A percentile compares a stretch with the other conserved stretches of the same genome.
phyloP scores from a whole-genome alignment of 2,329 filamentous ascomycete genomes.

The Cadophora sp. region DNA sequence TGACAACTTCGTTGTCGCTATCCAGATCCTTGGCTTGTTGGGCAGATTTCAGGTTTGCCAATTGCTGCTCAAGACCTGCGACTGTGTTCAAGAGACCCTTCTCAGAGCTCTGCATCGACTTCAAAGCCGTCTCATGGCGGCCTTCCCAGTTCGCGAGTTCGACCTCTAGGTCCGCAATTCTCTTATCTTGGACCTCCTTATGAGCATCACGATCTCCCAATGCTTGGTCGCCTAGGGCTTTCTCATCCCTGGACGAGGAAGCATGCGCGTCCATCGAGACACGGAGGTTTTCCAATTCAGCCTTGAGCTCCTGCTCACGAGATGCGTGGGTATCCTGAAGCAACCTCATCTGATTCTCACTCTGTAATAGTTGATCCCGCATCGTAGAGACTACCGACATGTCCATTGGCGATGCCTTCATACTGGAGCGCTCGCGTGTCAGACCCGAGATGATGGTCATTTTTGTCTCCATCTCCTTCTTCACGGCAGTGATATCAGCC shows the following conservation, averaged over 20 bases:
- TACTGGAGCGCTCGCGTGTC: slow-evolving; percentile 88
- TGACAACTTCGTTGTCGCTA: slow-evolving; percentile 66
- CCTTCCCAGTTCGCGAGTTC: slow-evolving; percentile 78
- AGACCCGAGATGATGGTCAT: slow-evolving; percentile 94
- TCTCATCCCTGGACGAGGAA: slow-evolving; percentile 30
- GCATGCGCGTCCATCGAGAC: slow-evolving; percentile 33
- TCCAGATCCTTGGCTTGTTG: slow-evolving; percentile 56
- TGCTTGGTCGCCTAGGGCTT: slow-evolving; percentile 31
- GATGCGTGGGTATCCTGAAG: slow-evolving; percentile 75
- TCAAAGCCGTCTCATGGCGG: slow-evolving; percentile 75
- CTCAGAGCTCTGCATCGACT: slow-evolving; percentile 76
- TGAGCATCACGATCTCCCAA: slow-evolving; percentile 35
- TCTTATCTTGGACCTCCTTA: slow-evolving; percentile 46
- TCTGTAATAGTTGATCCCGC: slow-evolving; percentile 86
- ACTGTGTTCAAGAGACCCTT: slow-evolving; percentile 75
- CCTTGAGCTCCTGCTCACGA: slow-evolving; percentile 76
- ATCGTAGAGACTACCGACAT: slow-evolving; percentile 89
- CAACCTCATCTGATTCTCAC: slow-evolving; percentile 78
- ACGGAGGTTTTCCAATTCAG: slow-evolving; percentile 74
- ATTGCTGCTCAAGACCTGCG: slow-evolving; percentile 70
- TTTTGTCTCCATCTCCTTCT: slow-evolving; percentile 97
- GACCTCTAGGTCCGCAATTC: slow-evolving; percentile 67
- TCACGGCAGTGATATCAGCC: slow-evolving; percentile 79
- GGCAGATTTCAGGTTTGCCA: slow-evolving; percentile 47
- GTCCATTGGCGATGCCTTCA: slow-evolving; percentile 85